Evolutionary conservation across 2,329 filamentous ascomycete genomes (phyloP).

Genomic region (Botryotinia calthae): DNA sequence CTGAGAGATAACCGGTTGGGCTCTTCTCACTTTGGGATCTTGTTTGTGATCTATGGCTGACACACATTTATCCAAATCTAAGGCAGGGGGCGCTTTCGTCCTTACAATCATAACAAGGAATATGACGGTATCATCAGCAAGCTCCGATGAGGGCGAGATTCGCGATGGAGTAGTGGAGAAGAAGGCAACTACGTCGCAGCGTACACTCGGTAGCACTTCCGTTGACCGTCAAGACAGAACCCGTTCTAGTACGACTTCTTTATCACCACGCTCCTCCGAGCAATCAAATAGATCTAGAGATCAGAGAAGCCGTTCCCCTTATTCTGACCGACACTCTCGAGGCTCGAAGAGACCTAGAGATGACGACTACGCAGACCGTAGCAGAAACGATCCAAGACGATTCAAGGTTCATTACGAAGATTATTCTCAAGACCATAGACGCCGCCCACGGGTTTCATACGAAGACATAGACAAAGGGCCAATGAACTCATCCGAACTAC

Average conservation of each 20-base stretch:
- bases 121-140: slow-evolving; percentile 53
- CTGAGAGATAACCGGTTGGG: slow-evolving; percentile 39
- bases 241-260: slow-evolving; percentile 44
- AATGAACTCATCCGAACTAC: slow-evolving; percentile 36
- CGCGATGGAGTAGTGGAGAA: slow-evolving; percentile 73
- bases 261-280: slow-evolving; percentile 33
- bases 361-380: slow-evolving; percentile 53
- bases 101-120: slow-evolving; percentile 32
- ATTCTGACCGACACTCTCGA: slow-evolving; percentile 42
- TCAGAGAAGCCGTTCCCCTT: slow-evolving; percentile 57
- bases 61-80: slow-evolving; percentile 34
- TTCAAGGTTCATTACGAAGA: slow-evolving; percentile 64
- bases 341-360: slow-evolving; percentile 67
- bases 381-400: slow-evolving; percentile 55
- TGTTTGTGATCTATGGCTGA: slow-evolving; percentile 41
- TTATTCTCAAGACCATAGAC: slow-evolving; percentile 45
- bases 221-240: slow-evolving; percentile 92
- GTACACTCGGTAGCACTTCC: slow-evolving; percentile 71
- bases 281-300: slow-evolving; percentile 47
- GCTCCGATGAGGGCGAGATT: slow-evolving; percentile 86
- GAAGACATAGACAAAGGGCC: slow-evolving; percentile 53
- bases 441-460: slow-evolving; percentile 50
- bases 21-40: slow-evolving; percentile 41
- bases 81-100: slow-evolving; percentile 38
- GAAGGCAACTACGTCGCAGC: slow-evolving; percentile 92